Base-by-base conservation (phyloP, 2,329 filamentous ascomycete genomes). In the Diplodia sapinea region DNA sequence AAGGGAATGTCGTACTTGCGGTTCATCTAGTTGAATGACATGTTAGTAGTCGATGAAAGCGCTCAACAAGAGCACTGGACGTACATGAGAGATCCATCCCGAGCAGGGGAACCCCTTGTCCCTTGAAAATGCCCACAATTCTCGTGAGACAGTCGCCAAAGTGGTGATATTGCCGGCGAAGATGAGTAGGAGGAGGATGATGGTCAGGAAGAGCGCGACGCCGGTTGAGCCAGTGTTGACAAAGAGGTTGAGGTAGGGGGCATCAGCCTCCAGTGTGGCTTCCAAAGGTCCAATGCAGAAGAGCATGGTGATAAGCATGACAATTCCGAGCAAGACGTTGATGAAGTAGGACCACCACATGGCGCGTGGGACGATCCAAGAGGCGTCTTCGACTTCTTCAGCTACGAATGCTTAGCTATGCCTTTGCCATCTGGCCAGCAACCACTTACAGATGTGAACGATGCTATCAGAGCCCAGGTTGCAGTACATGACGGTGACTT, bases 401-500 rank as follows among this genome's bases (percentile, higher is more conserved):
- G 69, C 68, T 69, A 52, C 33, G 17, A n/a, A 11, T 8, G 33
- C 3, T 47, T 11, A 11, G 15, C 40, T 9, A 47, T n/a, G 43
- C 8, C 3, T 47, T 47, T n/a, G 6, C 9, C n/a, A 47, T 47
- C 17, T 9, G n/a, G 40, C 0, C 43, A 11, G 43, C n/a, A n/a
- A 47, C 9, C n/a, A 59, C 68, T 67, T 49, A 69, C 68, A 70
- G 62, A 70, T 69, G 31, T 69, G 68, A 17, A 68, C 68, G 4
- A 68, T 59, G 31, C 56, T 59, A 33, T 69, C 68, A 1, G 68
- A 68, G 17, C 69, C 68, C 15, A 70, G 62, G 52, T 71, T 70
- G 67, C 70, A 71, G 38, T 71, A 70, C 56, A 72, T 64, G 13
- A 73, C 69, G 1, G 70, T 71, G 7, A 70, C 69, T 51, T 73